phyloP scores from a whole-genome alignment of 306 rosid species.

The Lupinus albus region DNA sequence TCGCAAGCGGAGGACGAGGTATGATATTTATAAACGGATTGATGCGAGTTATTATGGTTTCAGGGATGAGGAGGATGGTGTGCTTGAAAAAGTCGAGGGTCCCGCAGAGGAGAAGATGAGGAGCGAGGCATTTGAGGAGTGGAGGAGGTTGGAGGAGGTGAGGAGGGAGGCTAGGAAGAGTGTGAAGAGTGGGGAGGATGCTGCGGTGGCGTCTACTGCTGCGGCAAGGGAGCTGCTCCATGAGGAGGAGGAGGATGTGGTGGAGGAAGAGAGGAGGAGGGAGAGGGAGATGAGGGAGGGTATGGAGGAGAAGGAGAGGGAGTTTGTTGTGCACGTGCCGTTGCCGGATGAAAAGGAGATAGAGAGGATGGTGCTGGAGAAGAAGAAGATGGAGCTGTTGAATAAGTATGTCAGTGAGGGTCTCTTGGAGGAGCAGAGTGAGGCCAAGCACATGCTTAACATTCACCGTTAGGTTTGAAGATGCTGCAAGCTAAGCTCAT shows the following conservation, averaged over 20 bases:
- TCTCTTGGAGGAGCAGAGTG: slow-evolving; percentile 77
- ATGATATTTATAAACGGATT: slow-evolving; percentile 81
- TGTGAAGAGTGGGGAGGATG: slow-evolving; percentile 83
- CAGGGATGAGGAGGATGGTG: slow-evolving; percentile 90
- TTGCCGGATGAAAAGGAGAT: slow-evolving; percentile 87
- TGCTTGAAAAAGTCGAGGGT: slow-evolving; percentile 66
- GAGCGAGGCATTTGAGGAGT: slow-evolving; percentile 69
- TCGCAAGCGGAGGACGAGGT: slow-evolving; percentile 74
- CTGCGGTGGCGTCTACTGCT: slow-evolving; percentile 44
- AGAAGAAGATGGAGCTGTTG: slow-evolving; percentile 83
- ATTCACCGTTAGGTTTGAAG: slow-evolving; percentile 52
- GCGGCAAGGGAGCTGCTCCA: slow-evolving; percentile 60
- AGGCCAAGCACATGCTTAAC: slow-evolving; percentile 78
- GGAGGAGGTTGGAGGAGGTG: slow-evolving; percentile 73
- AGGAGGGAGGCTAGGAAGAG: slow-evolving; percentile 81
- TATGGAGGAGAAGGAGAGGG: slow-evolving; percentile 53
- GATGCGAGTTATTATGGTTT: slow-evolving; percentile 89
- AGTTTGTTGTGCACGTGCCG: slow-evolving; percentile 88
- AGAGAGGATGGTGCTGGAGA: slow-evolving; percentile 92
- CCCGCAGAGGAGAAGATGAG: slow-evolving; percentile 69
- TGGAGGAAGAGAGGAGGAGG: slow-evolving; percentile 64
- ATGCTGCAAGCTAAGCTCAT: slow-evolving; percentile 18
- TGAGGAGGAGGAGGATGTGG: slow-evolving; percentile 90
- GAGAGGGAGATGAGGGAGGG: slow-evolving; percentile 51
- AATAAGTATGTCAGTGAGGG: slow-evolving; percentile 69